Percentiles rank a stretch among this genome's conserved stretches.
Conservation (phyloP, 257 asterid genomes). For the Salvia hispanica region DNA sequence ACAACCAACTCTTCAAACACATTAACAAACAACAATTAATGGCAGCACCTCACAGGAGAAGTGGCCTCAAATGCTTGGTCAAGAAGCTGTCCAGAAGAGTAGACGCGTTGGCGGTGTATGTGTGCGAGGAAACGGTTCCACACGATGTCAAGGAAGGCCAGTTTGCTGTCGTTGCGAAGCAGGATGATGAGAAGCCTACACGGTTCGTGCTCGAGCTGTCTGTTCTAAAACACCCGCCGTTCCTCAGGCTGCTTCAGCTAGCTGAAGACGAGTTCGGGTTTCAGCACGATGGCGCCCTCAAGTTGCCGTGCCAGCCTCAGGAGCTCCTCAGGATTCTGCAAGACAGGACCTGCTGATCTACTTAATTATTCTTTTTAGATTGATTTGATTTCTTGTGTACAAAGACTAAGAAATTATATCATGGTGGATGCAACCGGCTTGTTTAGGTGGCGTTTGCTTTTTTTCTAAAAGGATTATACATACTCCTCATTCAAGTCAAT, state of each 20-base stretch:
- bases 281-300: constrained; percentile 37
- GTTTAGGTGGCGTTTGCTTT: not conserved
- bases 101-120: not conserved
- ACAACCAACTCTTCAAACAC: constrained; percentile 1
- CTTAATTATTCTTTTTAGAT: not conserved
- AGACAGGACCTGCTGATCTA: constrained; percentile 21
- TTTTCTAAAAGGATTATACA: too few species aligned
- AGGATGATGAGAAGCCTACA: constrained; percentile 32
- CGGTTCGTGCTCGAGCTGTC: constrained; percentile 42
- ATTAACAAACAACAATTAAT: not conserved
- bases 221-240: constrained; percentile 37
- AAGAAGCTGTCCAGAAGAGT: constrained; percentile 32
- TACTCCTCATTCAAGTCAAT: too few species aligned
- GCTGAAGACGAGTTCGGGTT: constrained; percentile 50
- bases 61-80: constrained; percentile 29
- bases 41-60: constrained; percentile 32
- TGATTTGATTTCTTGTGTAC: not conserved
- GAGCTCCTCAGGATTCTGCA: constrained; percentile 38
- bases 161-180: constrained; percentile 39
- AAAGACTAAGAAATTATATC: constrained; percentile 17
- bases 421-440: not conserved
- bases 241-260: constrained; percentile 41
- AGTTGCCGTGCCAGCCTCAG: constrained; percentile 42
- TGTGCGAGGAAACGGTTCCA: constrained; percentile 29
- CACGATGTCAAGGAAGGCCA: constrained; percentile 47